phyloP scores from a whole-genome alignment of 805 yeast species.

The Teunomyces gatunensis region DNA sequence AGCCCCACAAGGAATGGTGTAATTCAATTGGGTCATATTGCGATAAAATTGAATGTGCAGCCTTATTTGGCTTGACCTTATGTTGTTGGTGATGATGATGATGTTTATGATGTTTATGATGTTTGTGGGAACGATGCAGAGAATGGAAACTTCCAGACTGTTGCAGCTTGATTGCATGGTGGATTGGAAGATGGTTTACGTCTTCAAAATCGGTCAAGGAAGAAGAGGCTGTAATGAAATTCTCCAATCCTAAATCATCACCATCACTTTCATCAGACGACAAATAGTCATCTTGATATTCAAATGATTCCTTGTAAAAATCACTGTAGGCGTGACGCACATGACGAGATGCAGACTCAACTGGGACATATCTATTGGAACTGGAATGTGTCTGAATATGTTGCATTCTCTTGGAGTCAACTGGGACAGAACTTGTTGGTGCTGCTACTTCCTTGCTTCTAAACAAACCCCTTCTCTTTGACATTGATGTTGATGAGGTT shows the following conservation, averaged over 20 bases:
- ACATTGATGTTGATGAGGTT: slow-evolving; percentile 12
- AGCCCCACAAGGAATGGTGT: slow-evolving; percentile 54
- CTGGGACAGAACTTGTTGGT: slow-evolving; percentile 12
- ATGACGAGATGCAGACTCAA: slow-evolving; percentile 19
- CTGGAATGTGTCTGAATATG: slow-evolving; percentile 27
- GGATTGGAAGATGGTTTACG: neutral
- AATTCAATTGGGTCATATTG: slow-evolving; percentile 52
- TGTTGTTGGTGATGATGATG: neutral
- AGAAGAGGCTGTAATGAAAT: slow-evolving; percentile 33
- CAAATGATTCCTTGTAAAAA: slow-evolving; percentile 16
- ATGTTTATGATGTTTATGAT: neutral
- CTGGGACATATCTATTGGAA: slow-evolving; percentile 21
- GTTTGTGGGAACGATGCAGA: neutral
- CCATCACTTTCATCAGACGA: slow-evolving; percentile 12
- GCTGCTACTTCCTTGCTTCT: slow-evolving; percentile 14
- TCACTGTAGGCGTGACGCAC: slow-evolving; percentile 18
- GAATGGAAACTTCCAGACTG: neutral
- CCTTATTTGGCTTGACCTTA: slow-evolving; percentile 24
- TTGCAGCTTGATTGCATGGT: neutral
- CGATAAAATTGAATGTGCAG: slow-evolving; percentile 49
- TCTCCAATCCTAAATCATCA: slow-evolving; percentile 22
- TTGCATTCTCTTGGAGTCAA: slow-evolving; percentile 25
- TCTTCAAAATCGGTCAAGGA: slow-evolving; percentile 21
- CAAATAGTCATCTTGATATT: slow-evolving; percentile 13
- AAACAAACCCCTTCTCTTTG: slow-evolving; percentile 31